These are phyloP conservation scores for Chalaropsis thielavioides DNA, from an alignment of 2,329 filamentous ascomycete genomes.

Conservation along the genomic window DNA sequence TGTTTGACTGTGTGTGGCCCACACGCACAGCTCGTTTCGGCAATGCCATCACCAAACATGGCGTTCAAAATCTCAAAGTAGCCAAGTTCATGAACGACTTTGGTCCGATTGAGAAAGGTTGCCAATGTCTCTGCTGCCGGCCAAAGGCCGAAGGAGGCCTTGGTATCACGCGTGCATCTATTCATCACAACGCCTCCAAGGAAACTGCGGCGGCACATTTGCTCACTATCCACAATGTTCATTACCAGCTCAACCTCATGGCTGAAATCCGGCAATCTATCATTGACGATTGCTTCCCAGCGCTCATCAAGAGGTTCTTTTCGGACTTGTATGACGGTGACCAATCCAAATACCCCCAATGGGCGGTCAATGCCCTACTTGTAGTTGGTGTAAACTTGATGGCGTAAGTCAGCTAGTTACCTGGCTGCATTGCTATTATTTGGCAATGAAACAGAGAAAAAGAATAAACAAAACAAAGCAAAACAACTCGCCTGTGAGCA, in stretches of 20 bases:
- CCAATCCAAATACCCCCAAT: slow-evolving; percentile 57
- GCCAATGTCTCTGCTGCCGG: slow-evolving; percentile 65
- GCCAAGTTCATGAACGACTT: slow-evolving; percentile 66
- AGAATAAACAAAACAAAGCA: neutral
- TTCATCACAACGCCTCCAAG: slow-evolving; percentile 83
- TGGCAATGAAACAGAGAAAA: neutral
- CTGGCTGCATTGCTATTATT: neutral
- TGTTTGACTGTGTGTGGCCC: slow-evolving; percentile 99
- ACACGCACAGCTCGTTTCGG: slow-evolving; percentile 92
- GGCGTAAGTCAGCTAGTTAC: slow-evolving; percentile 16
- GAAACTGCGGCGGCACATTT: slow-evolving; percentile 81
- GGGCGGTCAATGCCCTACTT: slow-evolving; percentile 68
- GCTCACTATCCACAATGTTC: slow-evolving; percentile 89
- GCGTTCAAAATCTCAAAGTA: slow-evolving; percentile 74
- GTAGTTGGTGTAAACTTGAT: slow-evolving; percentile 68
- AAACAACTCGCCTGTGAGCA: neutral
- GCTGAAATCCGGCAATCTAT: slow-evolving; percentile 58
- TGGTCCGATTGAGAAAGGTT: slow-evolving; percentile 66
- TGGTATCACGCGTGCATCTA: slow-evolving; percentile 73
- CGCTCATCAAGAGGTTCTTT: slow-evolving; percentile 69
- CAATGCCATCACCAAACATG: slow-evolving; percentile 71
- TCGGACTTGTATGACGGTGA: slow-evolving; percentile 43
- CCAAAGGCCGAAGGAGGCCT: slow-evolving; percentile 52
- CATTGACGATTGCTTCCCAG: slow-evolving; percentile 64
- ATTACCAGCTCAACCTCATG: slow-evolving; percentile 83